Evolutionary conservation across 2,329 filamentous ascomycete species (phyloP).

Genomic region (Biscogniauxia marginata): DNA sequence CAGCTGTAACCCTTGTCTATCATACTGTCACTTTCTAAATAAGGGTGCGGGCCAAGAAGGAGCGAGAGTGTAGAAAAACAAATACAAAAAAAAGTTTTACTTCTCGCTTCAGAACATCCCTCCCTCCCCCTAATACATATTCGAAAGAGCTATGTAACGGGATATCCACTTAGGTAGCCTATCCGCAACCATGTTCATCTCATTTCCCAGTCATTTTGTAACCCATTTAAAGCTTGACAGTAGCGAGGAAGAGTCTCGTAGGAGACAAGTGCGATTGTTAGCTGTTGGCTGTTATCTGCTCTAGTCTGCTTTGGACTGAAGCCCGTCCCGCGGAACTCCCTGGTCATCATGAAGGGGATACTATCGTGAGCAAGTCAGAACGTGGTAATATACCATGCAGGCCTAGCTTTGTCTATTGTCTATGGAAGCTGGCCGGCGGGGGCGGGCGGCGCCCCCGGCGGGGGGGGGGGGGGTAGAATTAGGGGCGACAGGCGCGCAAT

Average conservation of each 20-base stretch:
- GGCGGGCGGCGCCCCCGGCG: too few relatives aligned
- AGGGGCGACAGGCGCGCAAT: too few relatives aligned
- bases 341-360: conserved; percentile 9
- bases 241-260: neutral
- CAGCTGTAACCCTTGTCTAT: conserved; percentile 1
- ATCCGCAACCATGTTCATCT: neutral
- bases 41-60: conserved; percentile 6
- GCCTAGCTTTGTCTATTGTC: neutral
- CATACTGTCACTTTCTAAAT: conserved; percentile 23
- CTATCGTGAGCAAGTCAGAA: neutral
- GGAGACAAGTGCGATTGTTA: conserved; percentile 5
- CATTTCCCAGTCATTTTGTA: neutral
- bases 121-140: neutral
- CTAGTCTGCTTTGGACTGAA: conserved; percentile 1
- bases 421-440: too few relatives aligned
- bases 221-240: neutral
- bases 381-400: neutral
- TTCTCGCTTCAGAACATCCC: neutral
- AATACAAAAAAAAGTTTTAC: neutral
- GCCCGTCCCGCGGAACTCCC: conserved; percentile 13
- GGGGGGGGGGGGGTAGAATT: too few relatives aligned
- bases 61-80: neutral
- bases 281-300: conserved; percentile 5
- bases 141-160: conserved; percentile 4
- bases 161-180: conserved; percentile 7